Conservation (phyloP, 2,329 filamentous ascomycete genomes). For the Madurella mycetomatis region DNA sequence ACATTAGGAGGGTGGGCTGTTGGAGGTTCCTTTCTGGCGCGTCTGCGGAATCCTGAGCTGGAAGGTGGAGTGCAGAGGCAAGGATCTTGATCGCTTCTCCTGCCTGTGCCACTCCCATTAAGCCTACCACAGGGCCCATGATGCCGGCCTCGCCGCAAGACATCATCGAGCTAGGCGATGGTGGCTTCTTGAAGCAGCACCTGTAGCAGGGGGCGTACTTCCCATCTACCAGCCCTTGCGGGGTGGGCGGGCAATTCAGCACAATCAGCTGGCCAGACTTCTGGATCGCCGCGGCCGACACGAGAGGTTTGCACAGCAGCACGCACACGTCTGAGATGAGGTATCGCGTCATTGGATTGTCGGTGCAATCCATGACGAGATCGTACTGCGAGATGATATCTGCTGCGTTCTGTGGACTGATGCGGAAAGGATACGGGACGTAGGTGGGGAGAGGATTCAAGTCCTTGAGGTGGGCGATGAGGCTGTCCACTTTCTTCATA, state of each 20-base stretch:
- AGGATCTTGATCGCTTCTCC: slow-evolving; percentile 86
- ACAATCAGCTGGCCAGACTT: slow-evolving; percentile 88
- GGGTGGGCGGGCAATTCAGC: slow-evolving; percentile 71
- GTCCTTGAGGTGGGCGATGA: slow-evolving; percentile 51
- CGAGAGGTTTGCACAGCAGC: slow-evolving; percentile 69
- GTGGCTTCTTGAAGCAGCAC: slow-evolving; percentile 85
- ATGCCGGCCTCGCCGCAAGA: slow-evolving; percentile 93
- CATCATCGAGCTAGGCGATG: slow-evolving; percentile 74
- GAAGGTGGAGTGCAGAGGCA: slow-evolving; percentile 33
- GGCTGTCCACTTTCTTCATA: slow-evolving; percentile 75
- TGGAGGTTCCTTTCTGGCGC: slow-evolving; percentile 15
- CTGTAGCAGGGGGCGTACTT: slow-evolving; percentile 82
- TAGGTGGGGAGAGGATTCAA: slow-evolving; percentile 71
- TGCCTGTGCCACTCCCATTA: slow-evolving; percentile 90
- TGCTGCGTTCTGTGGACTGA: slow-evolving; percentile 65
- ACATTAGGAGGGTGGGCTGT: slow-evolving; percentile 42
- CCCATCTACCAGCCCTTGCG: slow-evolving; percentile 46
- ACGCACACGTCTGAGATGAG: slow-evolving; percentile 89
- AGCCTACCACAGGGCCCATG: slow-evolving; percentile 83
- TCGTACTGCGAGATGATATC: slow-evolving; percentile 68
- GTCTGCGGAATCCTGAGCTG: background rate
- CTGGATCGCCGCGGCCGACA: slow-evolving; percentile 84
- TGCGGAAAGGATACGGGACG: slow-evolving; percentile 56
- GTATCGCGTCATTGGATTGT: slow-evolving; percentile 87
- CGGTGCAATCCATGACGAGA: slow-evolving; percentile 88